phyloP scores from a whole-genome alignment of 1,284 basidiomycete species.

The Porodaedalea pini region DNA sequence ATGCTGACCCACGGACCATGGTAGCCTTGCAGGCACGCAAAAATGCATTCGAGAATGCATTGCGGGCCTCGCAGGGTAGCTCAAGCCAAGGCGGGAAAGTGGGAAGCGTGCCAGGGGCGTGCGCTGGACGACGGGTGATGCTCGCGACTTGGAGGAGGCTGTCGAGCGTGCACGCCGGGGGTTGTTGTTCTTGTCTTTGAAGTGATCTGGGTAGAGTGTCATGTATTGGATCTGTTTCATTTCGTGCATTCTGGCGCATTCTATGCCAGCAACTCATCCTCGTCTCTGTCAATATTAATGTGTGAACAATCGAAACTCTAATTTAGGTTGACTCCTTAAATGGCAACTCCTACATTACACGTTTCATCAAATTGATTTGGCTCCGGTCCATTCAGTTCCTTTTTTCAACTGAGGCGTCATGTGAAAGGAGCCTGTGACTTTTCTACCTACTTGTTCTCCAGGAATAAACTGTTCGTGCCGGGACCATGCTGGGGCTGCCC shows the following conservation, averaged over 20 bases:
- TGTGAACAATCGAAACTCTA: too few relatives aligned
- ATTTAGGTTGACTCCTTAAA: background rate
- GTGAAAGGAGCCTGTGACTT: background rate
- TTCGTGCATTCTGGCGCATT: too few relatives aligned
- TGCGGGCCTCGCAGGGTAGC: background rate
- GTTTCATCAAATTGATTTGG: too few relatives aligned
- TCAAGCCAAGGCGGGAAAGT: background rate
- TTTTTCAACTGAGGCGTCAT: background rate
- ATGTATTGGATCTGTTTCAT: background rate
- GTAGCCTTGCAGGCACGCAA: conserved; percentile 65
- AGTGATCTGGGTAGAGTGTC: background rate
- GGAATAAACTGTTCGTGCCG: background rate
- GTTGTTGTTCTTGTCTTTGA: conserved; percentile 61
- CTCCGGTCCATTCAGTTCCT: background rate
- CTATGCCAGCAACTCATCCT: too few relatives aligned
- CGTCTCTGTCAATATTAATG: too few relatives aligned
- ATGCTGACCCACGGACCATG: conserved; percentile 82
- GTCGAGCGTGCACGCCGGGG: conserved; percentile 78
- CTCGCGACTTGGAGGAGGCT: conserved; percentile 70
- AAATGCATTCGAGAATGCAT: conserved; percentile 60
- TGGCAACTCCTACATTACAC: background rate
- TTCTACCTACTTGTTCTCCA: background rate
- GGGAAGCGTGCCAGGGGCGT: conserved; percentile 39
- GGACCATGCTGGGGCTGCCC: background rate
- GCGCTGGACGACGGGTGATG: conserved; percentile 75